Evolutionary conservation across 2,329 filamentous ascomycete genomes (phyloP).

Genomic region (Fusarium mexicanum): DNA sequence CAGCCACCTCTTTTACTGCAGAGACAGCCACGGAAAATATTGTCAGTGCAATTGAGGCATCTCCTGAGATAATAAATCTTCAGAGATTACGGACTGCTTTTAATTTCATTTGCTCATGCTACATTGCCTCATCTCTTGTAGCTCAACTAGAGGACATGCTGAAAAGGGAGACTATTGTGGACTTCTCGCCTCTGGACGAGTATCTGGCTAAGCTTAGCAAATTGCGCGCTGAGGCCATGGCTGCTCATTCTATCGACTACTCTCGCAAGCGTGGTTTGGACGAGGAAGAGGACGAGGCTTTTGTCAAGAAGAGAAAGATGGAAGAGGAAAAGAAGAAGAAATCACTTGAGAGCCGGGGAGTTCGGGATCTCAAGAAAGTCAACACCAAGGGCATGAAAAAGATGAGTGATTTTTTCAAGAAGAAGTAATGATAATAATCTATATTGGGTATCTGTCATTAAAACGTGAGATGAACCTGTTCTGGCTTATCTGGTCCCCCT

Average conservation of each 20-base stretch:
- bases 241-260: conserved; percentile 76
- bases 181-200: conserved; percentile 76
- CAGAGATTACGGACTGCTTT: conserved; percentile 73
- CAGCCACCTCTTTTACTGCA: conserved; percentile 55
- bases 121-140: conserved; percentile 61
- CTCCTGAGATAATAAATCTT: conserved; percentile 62
- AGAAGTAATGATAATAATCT: conserved; percentile 55
- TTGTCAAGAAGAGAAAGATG: conserved; percentile 82
- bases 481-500: conserved; percentile 45
- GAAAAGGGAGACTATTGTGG: conserved; percentile 51
- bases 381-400: conserved; percentile 96
- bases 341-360: conserved; percentile 75
- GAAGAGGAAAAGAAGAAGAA: conserved; percentile 92
- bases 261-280: conserved; percentile 73
- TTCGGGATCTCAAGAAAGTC: conserved; percentile 87
- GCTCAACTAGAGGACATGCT: conserved; percentile 55
- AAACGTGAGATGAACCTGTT: conserved; percentile 13
- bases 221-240: conserved; percentile 75
- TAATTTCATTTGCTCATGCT: conserved; percentile 70
- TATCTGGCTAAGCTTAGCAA: conserved; percentile 74
- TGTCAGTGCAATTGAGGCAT: conserved; percentile 56
- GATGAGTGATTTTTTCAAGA: conserved; percentile 92
- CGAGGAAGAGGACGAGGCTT: conserved; percentile 71
- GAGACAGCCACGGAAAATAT: conserved; percentile 48
- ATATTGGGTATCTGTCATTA: conserved; percentile 46